A percentile compares a stretch with the other conserved stretches of the same genome.
phyloP scores from a whole-genome alignment of 805 yeast genomes.

The Kregervanrija fluxuum region DNA sequence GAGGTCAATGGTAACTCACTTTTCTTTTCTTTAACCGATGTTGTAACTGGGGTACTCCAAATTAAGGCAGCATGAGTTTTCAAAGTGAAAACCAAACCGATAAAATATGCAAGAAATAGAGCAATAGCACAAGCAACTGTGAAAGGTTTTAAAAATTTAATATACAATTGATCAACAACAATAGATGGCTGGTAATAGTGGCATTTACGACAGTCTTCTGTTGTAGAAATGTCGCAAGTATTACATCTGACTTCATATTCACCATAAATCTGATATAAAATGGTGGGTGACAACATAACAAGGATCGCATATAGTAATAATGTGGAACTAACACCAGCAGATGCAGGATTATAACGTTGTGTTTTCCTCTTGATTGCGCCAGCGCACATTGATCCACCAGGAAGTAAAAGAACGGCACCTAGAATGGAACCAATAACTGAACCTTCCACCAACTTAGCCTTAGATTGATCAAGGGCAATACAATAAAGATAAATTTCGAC shows the following conservation, averaged over 20 bases:
- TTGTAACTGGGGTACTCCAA: slow-evolving; percentile 67
- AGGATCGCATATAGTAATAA: slow-evolving; percentile 87
- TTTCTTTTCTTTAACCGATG: slow-evolving; percentile 30
- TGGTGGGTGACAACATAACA: slow-evolving; percentile 88
- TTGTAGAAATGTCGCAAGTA: slow-evolving; percentile 33
- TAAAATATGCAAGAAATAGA: slow-evolving; percentile 73
- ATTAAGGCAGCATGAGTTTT: slow-evolving; percentile 95
- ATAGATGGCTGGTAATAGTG: slow-evolving; percentile 74
- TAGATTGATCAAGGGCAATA: slow-evolving; percentile 79
- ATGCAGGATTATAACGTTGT: slow-evolving; percentile 89
- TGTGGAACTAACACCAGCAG: slow-evolving; percentile 96
- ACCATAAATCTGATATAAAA: slow-evolving; percentile 86
- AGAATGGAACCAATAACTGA: slow-evolving; percentile 89
- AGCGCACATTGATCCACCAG: slow-evolving; percentile 96
- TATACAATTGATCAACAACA: slow-evolving; percentile 59
- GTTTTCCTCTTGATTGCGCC: slow-evolving; percentile 92
- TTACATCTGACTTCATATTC: slow-evolving; percentile 70
- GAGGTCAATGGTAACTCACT: slow-evolving; percentile 5
- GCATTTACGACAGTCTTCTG: slow-evolving; percentile 55
- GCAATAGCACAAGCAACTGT: slow-evolving; percentile 72
- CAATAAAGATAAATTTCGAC: slow-evolving; percentile 91
- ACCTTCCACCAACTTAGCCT: slow-evolving; percentile 90
- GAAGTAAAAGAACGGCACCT: slow-evolving; percentile 85
- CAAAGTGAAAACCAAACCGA: slow-evolving; percentile 88
- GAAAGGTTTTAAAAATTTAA: slow-evolving; percentile 70